Conservation (phyloP, 257 asterid species). For the Jaltomata sinuosa region DNA sequence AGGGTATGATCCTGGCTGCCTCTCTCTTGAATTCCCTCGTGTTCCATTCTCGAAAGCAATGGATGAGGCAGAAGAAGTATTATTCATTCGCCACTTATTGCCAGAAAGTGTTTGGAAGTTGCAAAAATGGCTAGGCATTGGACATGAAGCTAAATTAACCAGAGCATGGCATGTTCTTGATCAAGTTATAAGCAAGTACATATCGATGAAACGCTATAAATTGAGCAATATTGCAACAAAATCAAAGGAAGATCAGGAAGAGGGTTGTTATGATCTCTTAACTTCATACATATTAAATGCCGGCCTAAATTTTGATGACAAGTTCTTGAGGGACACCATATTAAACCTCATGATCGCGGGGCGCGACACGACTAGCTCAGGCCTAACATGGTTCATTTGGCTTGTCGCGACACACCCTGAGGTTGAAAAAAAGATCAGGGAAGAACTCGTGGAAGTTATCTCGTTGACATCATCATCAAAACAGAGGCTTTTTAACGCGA, state of each 20-base stretch:
- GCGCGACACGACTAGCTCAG: conserved; percentile 49
- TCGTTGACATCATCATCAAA: not conserved
- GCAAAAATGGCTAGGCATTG: conserved; percentile 33
- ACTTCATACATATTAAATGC: conserved; percentile 24
- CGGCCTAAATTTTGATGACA: conserved; percentile 18
- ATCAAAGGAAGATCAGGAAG: not conserved
- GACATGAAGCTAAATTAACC: conserved; percentile 25
- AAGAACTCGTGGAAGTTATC: conserved; percentile 19
- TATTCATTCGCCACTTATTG: conserved; percentile 38
- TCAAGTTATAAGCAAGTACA: conserved; percentile 18
- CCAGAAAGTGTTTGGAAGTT: conserved; percentile 32
- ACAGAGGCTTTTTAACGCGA: conserved; percentile 10
- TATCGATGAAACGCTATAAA: conserved; percentile 13
- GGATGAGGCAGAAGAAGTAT: conserved; percentile 47
- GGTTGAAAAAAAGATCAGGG: conserved; percentile 20
- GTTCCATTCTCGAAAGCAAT: conserved; percentile 45
- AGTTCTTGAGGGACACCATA: conserved; percentile 40
- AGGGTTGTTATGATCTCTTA: conserved; percentile 22
- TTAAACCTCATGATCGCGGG: conserved; percentile 53
- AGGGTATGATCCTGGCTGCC: conserved; percentile 44
- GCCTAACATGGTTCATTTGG: conserved; percentile 55
- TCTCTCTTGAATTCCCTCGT: conserved; percentile 21
- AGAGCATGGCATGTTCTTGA: conserved; percentile 26
- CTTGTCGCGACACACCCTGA: conserved; percentile 32
- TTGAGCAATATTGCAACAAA: not conserved